Evolutionary conservation across 2,329 filamentous ascomycete species (phyloP).

Genomic region (Epichloe sylvatica): DNA sequence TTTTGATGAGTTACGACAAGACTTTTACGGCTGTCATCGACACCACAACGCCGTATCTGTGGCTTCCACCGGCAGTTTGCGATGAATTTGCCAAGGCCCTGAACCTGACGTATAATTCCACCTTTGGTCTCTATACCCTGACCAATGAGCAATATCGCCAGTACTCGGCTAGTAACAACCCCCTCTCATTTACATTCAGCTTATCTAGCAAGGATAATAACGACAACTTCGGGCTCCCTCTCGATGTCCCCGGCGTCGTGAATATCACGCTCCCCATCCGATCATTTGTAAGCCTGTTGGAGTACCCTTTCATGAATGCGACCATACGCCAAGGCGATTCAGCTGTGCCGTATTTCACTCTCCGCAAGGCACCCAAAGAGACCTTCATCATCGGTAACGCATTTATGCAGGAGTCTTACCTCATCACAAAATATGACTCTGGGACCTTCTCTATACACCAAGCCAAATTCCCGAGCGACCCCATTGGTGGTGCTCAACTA

Average conservation of each 20-base stretch:
- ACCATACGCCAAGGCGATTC: constrained; percentile 30
- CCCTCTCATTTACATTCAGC: constrained; percentile 41
- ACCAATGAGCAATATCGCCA: constrained; percentile 39
- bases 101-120: constrained; percentile 50
- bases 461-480: constrained; percentile 35
- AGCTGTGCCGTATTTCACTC: constrained; percentile 48
- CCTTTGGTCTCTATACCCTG: constrained; percentile 50
- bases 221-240: constrained; percentile 36
- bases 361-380: constrained; percentile 40
- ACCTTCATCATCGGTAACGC: constrained; percentile 49
- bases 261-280: constrained; percentile 41
- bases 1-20: constrained; percentile 31
- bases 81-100: constrained; percentile 49
- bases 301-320: constrained; percentile 33
- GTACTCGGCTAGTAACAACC: constrained; percentile 28
- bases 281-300: constrained; percentile 36
- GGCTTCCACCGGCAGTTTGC: constrained; percentile 47
- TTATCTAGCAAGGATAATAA: constrained; percentile 41
- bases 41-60: constrained; percentile 49
- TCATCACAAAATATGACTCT: constrained; percentile 43
- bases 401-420: constrained; percentile 56
- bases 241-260: constrained; percentile 35
- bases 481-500: constrained; percentile 26
- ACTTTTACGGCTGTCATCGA: constrained; percentile 44
- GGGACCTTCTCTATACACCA: constrained; percentile 41